Base-by-base conservation (phyloP, 768 basidiomycete genomes). In the Dacryopinax spathularia region DNA sequence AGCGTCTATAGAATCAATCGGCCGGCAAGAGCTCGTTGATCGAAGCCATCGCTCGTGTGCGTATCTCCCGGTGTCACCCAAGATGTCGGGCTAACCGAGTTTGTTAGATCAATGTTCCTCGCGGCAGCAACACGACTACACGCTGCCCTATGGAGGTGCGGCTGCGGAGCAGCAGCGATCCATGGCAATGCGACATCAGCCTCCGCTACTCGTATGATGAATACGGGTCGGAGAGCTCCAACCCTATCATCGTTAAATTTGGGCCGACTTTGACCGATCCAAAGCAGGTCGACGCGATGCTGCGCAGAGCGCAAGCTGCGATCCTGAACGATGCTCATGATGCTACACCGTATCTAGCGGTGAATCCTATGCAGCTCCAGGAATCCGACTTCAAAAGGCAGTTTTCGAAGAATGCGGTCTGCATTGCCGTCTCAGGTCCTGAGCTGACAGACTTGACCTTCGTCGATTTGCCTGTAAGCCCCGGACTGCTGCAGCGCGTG, bases 381-480 rank as follows among this genome's bases (percentile, higher is more conserved):
- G 39, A 15, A 6, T 18, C 7, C 18, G 4, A 6, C 18, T 18
- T 5, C 16, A 22, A 41, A 22, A 36, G 75, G 12, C 66, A 70
- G 2, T 86, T 86, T 65, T 85, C 85, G 0, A 77, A 66, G 12
- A 83, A 84, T 61, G 81, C 75, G 35, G 80, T 86, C 15, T 83
- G 80, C 0, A 67, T 86, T 48, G 77, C 81, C 63, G 84, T 87
- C 29, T 81, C 79, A 37, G 84, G 85, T 0, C 76, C 78, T 0
- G 79, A 81, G 33, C 78, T 87, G 12, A 81, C 82, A 0, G 84
- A 86, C 65, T 76, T 87, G 12, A 84, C 82, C 0, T 86, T 87
- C 65, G 81, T 80, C 34, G 84, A 86, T 70, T 72, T 86, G 0
- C 85, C 85, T 83, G 84, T 76, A 33, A 27, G 66, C 63, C 35